Evolutionary conservation across 1,284 basidiomycete species (phyloP), one percentile per base, ranked within the genome.

Genomic region (Tilletia walkeri): DNA sequence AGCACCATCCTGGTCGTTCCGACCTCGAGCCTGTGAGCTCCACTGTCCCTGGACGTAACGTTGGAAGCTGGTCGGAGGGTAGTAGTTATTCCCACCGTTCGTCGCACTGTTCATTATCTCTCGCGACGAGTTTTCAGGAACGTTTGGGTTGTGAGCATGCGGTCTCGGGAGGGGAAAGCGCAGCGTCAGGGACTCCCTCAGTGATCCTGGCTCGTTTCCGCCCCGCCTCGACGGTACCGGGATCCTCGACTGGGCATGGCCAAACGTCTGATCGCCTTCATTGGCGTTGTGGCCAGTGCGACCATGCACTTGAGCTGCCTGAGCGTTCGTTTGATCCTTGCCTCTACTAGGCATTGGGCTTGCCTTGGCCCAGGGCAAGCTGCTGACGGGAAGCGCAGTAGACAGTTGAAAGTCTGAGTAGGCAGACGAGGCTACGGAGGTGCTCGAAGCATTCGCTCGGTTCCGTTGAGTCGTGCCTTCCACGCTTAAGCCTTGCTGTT

Each of bases 161-260:
- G 50, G 59, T 39, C 39, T 63, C 9, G 59, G 59, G 20, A 63
- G 59, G 4, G 59, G 59, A 20, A 63, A 63, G 14, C 59, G 59
- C 14, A 63, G 36, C 16, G 59, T 63, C 1, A 63, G 36, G 6
- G 59, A 9, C 16, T 63, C 59, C 5, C 59, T 4, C 5, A 63
- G 59, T 16, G 34, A 34, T 18, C 2, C 36, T 41, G 59, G 7
- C 1, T 63, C 59, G 2, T 45, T 45, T 14, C 3, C 41, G 9
- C 41, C 41, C 9, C 41, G 41, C 41, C 41, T 45, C 14, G 6
- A 14, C 14, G 41, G 9, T 7, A 1, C 1, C 9, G 41, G 41
- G 14, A 45, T 45, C 41, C 41, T 45, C 1, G 50, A 53, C 7
- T n/a, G 12, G 6, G 50, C 50, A 6, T 18, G 50, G 50, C 50